Percentiles rank a stretch among this genome's conserved stretches.
Conservation (phyloP, 148 eudicot genomes). For the Cornus kousa region DNA sequence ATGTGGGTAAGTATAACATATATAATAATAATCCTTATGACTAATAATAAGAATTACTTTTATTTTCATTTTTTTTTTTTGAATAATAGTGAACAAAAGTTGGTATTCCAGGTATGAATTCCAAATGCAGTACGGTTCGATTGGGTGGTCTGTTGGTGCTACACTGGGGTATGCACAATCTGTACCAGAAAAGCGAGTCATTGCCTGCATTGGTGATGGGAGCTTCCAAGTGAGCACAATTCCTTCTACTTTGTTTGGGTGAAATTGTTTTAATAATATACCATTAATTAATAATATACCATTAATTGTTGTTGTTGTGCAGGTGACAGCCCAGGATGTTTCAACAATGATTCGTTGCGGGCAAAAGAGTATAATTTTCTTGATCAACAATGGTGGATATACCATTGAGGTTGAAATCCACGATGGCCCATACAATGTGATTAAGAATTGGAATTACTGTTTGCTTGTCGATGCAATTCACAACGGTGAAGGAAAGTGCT, state of each 20-base stretch:
- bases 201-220: conserved; percentile 24
- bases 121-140: conserved; percentile 32
- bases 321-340: conserved; percentile 19
- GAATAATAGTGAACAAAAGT: neutral
- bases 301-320: neutral
- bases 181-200: conserved; percentile 13
- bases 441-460: conserved; percentile 15
- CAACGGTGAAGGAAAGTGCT: conserved; percentile 17
- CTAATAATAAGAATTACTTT: too few species aligned
- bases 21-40: too few species aligned
- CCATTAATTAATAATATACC: too few species aligned
- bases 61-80: too few species aligned
- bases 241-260: neutral
- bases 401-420: conserved; percentile 15
- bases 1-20: conserved; percentile 10
- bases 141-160: conserved; percentile 36
- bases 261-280: too few species aligned
- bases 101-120: conserved; percentile 31
- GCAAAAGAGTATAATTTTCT: conserved; percentile 12
- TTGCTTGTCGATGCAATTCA: conserved; percentile 9
- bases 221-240: conserved; percentile 9
- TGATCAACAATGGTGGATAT: conserved; percentile 14
- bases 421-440: conserved; percentile 13
- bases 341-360: conserved; percentile 13
- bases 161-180: conserved; percentile 28